These are phyloP conservation scores for Coprinellus aureogranulatus DNA, from an alignment of 768 basidiomycete species.

Conservation along the genomic window DNA sequence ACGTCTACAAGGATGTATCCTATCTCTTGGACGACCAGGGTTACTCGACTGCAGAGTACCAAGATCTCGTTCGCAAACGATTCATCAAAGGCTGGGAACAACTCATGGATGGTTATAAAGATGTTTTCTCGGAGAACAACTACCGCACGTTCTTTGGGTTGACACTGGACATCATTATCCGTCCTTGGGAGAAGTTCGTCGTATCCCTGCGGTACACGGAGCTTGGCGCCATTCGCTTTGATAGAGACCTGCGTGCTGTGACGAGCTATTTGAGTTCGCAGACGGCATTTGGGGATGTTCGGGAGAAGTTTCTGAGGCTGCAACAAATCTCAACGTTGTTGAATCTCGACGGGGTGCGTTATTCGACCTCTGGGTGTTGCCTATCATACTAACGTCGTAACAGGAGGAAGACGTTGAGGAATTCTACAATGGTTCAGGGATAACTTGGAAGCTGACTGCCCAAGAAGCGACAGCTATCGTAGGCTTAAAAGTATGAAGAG, in stretches of 20 bases:
- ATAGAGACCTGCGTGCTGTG: conserved; percentile 85
- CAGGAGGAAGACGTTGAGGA: conserved; percentile 95
- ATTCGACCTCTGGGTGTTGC: no score
- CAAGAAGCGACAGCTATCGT: conserved; percentile 74
- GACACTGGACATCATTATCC: conserved; percentile 81
- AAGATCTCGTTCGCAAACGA: conserved; percentile 83
- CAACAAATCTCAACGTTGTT: conserved; percentile 92
- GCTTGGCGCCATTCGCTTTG: conserved; percentile 95
- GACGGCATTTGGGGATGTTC: conserved; percentile 82
- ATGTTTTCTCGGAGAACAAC: conserved; percentile 83
- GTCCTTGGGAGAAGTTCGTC: conserved; percentile 93
- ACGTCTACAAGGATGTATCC: conserved; percentile 86
- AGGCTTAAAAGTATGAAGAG: conserved; percentile 39
- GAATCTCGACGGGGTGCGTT: conserved; percentile 75
- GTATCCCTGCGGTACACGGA: conserved; percentile 83
- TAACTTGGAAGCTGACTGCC: conserved; percentile 79
- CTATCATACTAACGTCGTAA: background rate
- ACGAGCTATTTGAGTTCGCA: conserved; percentile 83
- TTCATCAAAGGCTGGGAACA: conserved; percentile 88
- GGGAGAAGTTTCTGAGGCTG: conserved; percentile 88
- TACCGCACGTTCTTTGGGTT: conserved; percentile 84
- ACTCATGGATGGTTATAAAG: conserved; percentile 87
- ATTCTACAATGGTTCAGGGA: conserved; percentile 91
- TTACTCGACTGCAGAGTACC: conserved; percentile 80
- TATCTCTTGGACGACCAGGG: conserved; percentile 89